Evolutionary conservation across 257 asterid species (phyloP), one percentile per base, ranked within the genome.

Genomic region (Nicotiana undulata): DNA sequence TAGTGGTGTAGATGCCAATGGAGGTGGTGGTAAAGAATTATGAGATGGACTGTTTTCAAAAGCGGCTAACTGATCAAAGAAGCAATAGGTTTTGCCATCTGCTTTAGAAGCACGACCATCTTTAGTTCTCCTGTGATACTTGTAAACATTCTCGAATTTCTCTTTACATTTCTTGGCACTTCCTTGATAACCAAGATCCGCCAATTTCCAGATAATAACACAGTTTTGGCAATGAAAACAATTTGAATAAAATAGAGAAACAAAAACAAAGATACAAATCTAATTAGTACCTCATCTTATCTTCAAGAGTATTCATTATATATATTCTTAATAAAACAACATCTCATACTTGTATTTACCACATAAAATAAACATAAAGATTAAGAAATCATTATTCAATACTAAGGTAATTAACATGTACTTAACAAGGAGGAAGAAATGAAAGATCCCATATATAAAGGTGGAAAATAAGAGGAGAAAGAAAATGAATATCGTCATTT

Each of bases 21-120:
- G 85, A 0, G 91, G 83, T 15, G 81, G 75, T 4, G 76, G 78
- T 20, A 59, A 44, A 40, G 77, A 55, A 16, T 34, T 76, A 28
- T 78, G 40, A 28, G 81, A 29, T 1, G 84, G 63, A 67, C 87
- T 84, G 63, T 63, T 82, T 75, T 96, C 99, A 5, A 96, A 86
- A 0, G 98, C 99, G 49, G 86, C 95, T 60, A 96, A 87, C 78
- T 92, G 97, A 53, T 96, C 99, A 84, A 96, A 96, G 81, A 96
- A 96, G 0, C 99, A 94, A 67, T 96, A 96, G 4, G 89, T 86
- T 46, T 96, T 96, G 49, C 97, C 96, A 84, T 96, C 98, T 16
- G 97, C 81, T 74, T 96, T 96, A 0, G 98, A 76, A 13, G 98
- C 88, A 9, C 99, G 93, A 12, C 97, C 94, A 9, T 90, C 98